Base-by-base conservation (phyloP, 1,284 basidiomycete species). In the Neonothopanus nambi region DNA sequence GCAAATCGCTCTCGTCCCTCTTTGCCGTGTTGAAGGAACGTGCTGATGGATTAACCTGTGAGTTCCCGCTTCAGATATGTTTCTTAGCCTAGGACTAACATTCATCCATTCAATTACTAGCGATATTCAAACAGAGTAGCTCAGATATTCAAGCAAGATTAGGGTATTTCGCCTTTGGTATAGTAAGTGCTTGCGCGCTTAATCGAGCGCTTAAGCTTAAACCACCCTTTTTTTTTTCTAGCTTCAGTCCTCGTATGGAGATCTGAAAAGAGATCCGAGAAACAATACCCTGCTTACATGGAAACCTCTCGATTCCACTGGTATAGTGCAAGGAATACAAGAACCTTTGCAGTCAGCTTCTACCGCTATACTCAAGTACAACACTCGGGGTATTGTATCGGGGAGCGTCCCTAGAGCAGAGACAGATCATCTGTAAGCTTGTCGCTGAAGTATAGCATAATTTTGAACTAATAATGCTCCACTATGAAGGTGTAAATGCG, bases 401-500 rank as follows among this genome's bases (percentile, higher is more conserved):
- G 41, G 3, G 13, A 21, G 5, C 20, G 23, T 5, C 18, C 18
- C 8, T n/a, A 18, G 17, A 12, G 26, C 20, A 21, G 18, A 42
- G 26, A 42, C 41, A 21, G 20, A 15, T 21, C 41, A 42, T 23
- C 41, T 42, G 41, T 42, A 42, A 23, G 41, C 23, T 21, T 12
- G 6, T 3, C 1, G 2, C 20, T 42, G n/a, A 26, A 3, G 8
- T 17, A 7, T 9, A 21, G 15, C 3, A 6, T 26, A 13, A 13
- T 21, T 15, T 23, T 15, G 18, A 1, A 6, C 18, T 9, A 21
- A 23, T 23, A 2, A 20, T 7, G 5, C 6, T 42, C 8, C 7
- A 6, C 13, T 24, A 3, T 3, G 69, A 3, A 52, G 66, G 3
- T 67, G 65, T 63, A 66, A 64, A 9, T 72, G 70, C 45, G 70